phyloP scores from a whole-genome alignment of 2,329 filamentous ascomycete species.

The Rhytidhysteron rufulum region DNA sequence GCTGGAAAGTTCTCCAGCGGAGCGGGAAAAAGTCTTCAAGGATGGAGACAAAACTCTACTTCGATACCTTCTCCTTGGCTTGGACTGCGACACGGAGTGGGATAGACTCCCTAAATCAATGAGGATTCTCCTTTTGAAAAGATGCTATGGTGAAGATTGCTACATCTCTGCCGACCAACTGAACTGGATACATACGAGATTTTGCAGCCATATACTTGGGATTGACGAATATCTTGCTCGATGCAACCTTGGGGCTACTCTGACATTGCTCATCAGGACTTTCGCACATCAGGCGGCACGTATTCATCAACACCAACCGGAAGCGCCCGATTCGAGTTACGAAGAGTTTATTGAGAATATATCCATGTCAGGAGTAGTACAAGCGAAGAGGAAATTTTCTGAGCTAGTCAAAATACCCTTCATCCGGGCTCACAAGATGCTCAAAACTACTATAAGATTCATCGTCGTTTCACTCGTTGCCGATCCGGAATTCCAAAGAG shows the following conservation, averaged over 20 bases:
- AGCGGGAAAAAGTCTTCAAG: too few species aligned
- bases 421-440: conserved; percentile 40
- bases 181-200: conserved; percentile 46
- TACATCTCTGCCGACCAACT: conserved; percentile 38
- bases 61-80: conserved; percentile 45
- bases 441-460: conserved; percentile 46
- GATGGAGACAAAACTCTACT: conserved; percentile 47
- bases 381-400: conserved; percentile 18
- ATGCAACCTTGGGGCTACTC: conserved; percentile 46
- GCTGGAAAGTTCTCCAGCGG: conserved; percentile 27
- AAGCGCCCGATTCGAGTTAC: conserved; percentile 21
- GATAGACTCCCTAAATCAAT: conserved; percentile 46
- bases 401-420: conserved; percentile 31
- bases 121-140: conserved; percentile 43
- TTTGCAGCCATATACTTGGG: conserved; percentile 42
- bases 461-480: conserved; percentile 48
- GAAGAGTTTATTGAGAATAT: too few species aligned
- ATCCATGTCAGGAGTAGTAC: too few species aligned
- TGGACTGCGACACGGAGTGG: conserved; percentile 51
- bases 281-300: conserved; percentile 23
- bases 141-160: conserved; percentile 43
- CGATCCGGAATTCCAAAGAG: conserved; percentile 50
- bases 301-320: conserved; percentile 28
- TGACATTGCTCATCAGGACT: conserved; percentile 25
- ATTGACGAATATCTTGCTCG: conserved; percentile 42